These are phyloP conservation scores for Phytophthora sojae DNA, from an alignment of 352 stramenopile species.

Conservation along the genomic window DNA sequence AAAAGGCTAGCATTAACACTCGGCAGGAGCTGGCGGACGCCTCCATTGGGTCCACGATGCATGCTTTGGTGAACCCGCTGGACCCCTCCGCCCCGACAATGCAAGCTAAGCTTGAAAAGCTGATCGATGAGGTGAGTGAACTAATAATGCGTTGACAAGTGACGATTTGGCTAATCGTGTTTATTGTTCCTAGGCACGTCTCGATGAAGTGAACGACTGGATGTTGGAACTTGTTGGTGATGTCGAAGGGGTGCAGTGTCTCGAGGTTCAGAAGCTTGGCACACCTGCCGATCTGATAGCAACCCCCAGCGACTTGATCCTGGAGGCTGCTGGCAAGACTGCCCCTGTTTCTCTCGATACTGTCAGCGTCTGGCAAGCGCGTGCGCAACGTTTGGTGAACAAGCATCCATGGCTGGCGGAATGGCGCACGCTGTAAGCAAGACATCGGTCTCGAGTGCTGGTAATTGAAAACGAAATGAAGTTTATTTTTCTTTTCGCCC, in stretches of 20 bases:
- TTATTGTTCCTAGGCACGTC: constrained; percentile 53
- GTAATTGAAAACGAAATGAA: constrained; percentile 34
- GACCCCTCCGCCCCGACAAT: constrained; percentile 48
- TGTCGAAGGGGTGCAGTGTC: constrained; percentile 44
- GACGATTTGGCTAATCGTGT: constrained; percentile 1
- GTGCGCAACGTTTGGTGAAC: constrained; percentile 47
- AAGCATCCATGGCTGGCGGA: constrained; percentile 72
- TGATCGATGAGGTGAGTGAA: constrained; percentile 68
- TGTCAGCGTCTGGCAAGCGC: constrained; percentile 60
- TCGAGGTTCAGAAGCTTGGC: constrained; percentile 84
- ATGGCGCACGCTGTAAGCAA: constrained; percentile 74
- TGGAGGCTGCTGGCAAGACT: constrained; percentile 39
- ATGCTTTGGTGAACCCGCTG: constrained; percentile 44
- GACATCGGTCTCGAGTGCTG: background rate
- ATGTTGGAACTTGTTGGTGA: constrained; percentile 78
- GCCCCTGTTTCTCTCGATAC: constrained; percentile 39
- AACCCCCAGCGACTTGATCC: constrained; percentile 77
- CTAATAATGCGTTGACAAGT: background rate
- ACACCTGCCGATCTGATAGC: constrained; percentile 79
- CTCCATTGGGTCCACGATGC: constrained; percentile 33
- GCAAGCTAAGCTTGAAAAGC: constrained; percentile 52
- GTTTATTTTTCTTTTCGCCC: constrained; percentile 40
- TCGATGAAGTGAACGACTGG: constrained; percentile 84
- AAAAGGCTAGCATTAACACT: constrained; percentile 55
- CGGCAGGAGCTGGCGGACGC: constrained; percentile 69